These are phyloP conservation scores for Jackrogersella minutella DNA, from an alignment of 495 filamentous ascomycete genomes.

Conservation along the genomic window DNA sequence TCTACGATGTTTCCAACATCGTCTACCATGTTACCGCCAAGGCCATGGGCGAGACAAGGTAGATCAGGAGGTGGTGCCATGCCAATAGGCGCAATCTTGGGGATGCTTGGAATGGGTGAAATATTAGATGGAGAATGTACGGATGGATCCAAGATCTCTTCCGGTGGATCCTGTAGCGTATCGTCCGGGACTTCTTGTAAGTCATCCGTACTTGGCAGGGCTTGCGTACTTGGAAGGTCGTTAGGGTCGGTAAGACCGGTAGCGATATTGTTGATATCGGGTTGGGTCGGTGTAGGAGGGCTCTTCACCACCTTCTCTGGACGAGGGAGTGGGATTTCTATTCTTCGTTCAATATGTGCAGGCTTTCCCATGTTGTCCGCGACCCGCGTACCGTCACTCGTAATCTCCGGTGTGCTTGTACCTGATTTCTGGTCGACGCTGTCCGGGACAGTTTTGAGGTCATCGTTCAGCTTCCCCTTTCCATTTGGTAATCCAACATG, in stretches of 20 bases:
- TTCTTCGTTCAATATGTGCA: conserved; percentile 40
- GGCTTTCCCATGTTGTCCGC: conserved; percentile 43
- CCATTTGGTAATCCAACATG: conserved; percentile 1
- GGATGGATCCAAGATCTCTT: conserved; percentile 42
- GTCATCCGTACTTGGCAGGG: conserved; percentile 29
- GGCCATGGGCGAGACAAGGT: conserved; percentile 57
- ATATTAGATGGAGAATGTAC: conserved; percentile 40
- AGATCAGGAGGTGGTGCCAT: conserved; percentile 36
- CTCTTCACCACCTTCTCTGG: conserved; percentile 15
- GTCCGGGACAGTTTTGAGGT: background rate
- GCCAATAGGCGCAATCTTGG: conserved; percentile 40
- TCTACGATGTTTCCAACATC: conserved; percentile 81
- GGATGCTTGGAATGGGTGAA: conserved; percentile 43
- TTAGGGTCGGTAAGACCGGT: conserved; percentile 28
- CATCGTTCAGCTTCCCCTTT: background rate
- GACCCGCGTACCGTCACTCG: conserved; percentile 13
- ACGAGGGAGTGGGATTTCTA: conserved; percentile 42
- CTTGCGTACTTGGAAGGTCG: conserved; percentile 31
- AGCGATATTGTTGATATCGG: conserved; percentile 17
- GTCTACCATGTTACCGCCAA: conserved; percentile 77
- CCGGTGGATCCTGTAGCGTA: conserved; percentile 37
- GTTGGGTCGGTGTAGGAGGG: conserved; percentile 8
- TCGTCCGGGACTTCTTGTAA: conserved; percentile 30
- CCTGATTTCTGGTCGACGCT: background rate
- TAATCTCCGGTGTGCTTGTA: background rate